phyloP scores from a whole-genome alignment of 1,284 basidiomycete genomes.

The Microbotryum lychnidis-dioicae region DNA sequence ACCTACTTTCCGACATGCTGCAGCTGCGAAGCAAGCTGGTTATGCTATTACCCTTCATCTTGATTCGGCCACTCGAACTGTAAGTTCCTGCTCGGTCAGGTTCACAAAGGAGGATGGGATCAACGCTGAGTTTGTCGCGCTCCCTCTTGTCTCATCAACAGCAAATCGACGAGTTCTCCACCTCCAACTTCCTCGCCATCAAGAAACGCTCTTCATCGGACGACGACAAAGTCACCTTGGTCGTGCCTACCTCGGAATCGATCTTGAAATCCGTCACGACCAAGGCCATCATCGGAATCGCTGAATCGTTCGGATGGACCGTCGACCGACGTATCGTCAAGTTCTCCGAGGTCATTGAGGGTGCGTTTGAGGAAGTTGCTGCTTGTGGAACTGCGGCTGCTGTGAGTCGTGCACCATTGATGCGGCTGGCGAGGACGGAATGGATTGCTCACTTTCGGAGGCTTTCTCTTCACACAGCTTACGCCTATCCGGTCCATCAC shows the following conservation, averaged over 20 bases:
- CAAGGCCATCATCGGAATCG: conserved; percentile 34
- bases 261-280: conserved; percentile 35
- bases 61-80: conserved; percentile 35
- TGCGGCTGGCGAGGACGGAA: conserved; percentile 1
- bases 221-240: conserved; percentile 22
- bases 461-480: not conserved
- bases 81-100: conserved; percentile 16
- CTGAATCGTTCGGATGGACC: conserved; percentile 38
- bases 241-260: conserved; percentile 30
- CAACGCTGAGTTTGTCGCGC: no score
- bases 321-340: conserved; percentile 37
- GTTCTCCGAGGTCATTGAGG: conserved; percentile 34
- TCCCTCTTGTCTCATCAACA: no score
- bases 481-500: conserved; percentile 40
- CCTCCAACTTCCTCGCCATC: conserved; percentile 39
- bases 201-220: conserved; percentile 11
- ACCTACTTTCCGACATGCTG: conserved; percentile 32
- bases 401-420: conserved; percentile 8
- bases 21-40: conserved; percentile 38
- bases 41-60: conserved; percentile 40
- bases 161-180: conserved; percentile 39
- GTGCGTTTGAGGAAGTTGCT: conserved; percentile 32
- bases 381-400: conserved; percentile 29
- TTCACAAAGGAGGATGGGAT: no score
- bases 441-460: not conserved